These are phyloP conservation scores for Botrytis porri DNA, from an alignment of 2,329 filamentous ascomycete species.

Conservation along the genomic window DNA sequence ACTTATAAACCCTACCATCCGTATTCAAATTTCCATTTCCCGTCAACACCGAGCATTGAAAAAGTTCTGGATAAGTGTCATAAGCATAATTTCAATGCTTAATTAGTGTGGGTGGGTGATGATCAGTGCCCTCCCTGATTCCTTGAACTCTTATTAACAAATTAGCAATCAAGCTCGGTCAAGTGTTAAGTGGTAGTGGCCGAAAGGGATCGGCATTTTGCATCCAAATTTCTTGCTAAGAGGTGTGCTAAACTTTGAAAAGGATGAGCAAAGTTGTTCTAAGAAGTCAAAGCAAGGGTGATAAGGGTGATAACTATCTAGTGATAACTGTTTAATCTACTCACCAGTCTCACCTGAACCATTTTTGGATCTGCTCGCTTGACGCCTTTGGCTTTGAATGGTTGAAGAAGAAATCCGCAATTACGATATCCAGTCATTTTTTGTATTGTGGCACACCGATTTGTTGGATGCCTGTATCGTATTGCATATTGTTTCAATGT, in stretches of 20 bases:
- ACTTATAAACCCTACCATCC: conserved; percentile 9
- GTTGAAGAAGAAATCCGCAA: neutral
- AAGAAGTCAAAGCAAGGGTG: conserved; percentile 3
- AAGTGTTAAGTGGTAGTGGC: neutral
- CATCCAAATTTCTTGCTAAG: neutral
- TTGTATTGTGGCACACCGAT: neutral
- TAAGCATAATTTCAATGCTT: conserved; percentile 15
- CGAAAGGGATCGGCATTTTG: neutral
- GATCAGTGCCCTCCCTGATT: neutral
- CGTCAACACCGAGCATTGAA: neutral
- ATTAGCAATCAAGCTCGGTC: conserved; percentile 4
- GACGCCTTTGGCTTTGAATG: neutral
- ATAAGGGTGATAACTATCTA: neutral
- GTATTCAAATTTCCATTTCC: conserved; percentile 10
- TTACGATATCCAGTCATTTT: conserved; percentile 5
- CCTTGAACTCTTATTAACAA: neutral
- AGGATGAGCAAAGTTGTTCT: neutral
- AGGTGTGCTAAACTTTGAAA: neutral
- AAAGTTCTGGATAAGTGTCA: neutral
- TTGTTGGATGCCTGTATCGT: conserved; percentile 4
- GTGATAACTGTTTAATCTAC: conserved; percentile 1
- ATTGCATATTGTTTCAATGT: neutral
- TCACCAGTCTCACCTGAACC: neutral
- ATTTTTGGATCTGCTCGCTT: conserved; percentile 1
- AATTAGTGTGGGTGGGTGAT: neutral